These are phyloP conservation scores for Warburgia ugandensis DNA, from an alignment of 164 flowering plant species.

Conservation along the genomic window DNA sequence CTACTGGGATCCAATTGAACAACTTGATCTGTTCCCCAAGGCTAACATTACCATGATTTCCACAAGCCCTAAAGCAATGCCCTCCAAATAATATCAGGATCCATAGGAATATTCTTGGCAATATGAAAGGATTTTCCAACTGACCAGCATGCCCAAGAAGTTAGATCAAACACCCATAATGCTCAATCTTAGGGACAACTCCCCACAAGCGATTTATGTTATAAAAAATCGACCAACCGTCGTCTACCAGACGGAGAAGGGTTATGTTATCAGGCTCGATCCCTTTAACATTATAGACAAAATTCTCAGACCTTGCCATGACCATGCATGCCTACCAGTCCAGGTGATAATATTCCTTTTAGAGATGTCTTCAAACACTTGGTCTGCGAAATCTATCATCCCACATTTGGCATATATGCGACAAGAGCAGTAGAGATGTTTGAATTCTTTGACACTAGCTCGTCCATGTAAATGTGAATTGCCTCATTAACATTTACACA, in stretches of 20 bases:
- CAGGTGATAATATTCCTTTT: conserved; percentile 20
- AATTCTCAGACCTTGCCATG: conserved; percentile 8
- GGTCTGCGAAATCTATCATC: conserved; percentile 17
- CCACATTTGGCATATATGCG: conserved; percentile 29
- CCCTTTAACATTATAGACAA: conserved; percentile 17
- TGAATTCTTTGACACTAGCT: conserved; percentile 15
- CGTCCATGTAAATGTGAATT: conserved; percentile 31
- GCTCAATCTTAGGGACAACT: conserved; percentile 18
- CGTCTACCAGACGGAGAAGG: conserved; percentile 21
- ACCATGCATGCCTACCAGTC: conserved; percentile 28
- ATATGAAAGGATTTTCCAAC: conserved; percentile 21
- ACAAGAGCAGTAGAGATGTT: conserved; percentile 23
- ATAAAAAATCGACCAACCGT: conserved; percentile 14
- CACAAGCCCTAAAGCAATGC: conserved; percentile 28
- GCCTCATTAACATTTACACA: conserved; percentile 35
- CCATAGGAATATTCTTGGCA: conserved; percentile 13
- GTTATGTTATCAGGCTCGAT: conserved; percentile 21
- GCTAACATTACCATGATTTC: conserved; percentile 21
- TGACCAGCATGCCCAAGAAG: conserved; percentile 23
- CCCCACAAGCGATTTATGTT: conserved; percentile 17
- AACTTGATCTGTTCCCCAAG: conserved; percentile 23
- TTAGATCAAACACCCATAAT: conserved; percentile 26
- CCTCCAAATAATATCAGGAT: conserved; percentile 27
- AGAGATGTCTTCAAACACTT: conserved; percentile 14
- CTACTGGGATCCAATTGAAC: conserved; percentile 20